Conservation (phyloP, 2,329 filamentous ascomycete genomes). For the Didymella arachidicola region DNA sequence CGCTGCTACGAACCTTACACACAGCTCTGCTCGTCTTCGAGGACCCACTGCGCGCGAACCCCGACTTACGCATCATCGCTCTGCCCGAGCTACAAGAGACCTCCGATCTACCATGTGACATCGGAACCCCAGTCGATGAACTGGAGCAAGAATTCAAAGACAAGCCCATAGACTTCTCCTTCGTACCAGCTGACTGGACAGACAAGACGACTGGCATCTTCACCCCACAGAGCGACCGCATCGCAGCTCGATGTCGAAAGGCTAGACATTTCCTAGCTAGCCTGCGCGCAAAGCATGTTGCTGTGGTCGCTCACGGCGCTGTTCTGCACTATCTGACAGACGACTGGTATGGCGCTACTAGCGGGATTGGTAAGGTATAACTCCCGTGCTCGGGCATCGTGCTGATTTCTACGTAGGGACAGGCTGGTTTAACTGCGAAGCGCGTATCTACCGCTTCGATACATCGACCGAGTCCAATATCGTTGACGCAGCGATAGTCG, state of each 20-base stretch:
- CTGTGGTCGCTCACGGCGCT: slow-evolving; percentile 79
- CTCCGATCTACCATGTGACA: slow-evolving; percentile 75
- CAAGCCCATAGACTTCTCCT: slow-evolving; percentile 67
- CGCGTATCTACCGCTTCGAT: slow-evolving; percentile 27
- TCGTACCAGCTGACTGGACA: slow-evolving; percentile 69
- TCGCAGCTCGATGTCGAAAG: slow-evolving; percentile 12
- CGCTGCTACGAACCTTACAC: slow-evolving; percentile 78
- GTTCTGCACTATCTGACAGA: slow-evolving; percentile 83
- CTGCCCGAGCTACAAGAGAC: slow-evolving; percentile 82
- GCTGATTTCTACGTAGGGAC: slow-evolving; percentile 20
- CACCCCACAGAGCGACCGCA: slow-evolving; percentile 51
- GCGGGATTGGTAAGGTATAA: slow-evolving; percentile 19
- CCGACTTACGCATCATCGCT: slow-evolving; percentile 59
- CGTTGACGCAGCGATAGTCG: slow-evolving; percentile 22
- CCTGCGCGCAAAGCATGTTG: slow-evolving; percentile 60
- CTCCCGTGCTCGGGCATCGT: background rate
- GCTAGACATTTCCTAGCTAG: slow-evolving; percentile 20
- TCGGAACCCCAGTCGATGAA: slow-evolving; percentile 56
- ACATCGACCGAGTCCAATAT: slow-evolving; percentile 5
- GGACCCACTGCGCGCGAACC: slow-evolving; percentile 47
- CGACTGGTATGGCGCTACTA: slow-evolving; percentile 63
- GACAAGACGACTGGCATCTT: slow-evolving; percentile 31
- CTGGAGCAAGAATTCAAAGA: slow-evolving; percentile 68
- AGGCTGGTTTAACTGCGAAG: slow-evolving; percentile 32
- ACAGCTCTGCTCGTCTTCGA: slow-evolving; percentile 75